These are phyloP conservation scores for Xylaria digitata DNA, from an alignment of 2,329 filamentous ascomycete species.

Conservation along the genomic window DNA sequence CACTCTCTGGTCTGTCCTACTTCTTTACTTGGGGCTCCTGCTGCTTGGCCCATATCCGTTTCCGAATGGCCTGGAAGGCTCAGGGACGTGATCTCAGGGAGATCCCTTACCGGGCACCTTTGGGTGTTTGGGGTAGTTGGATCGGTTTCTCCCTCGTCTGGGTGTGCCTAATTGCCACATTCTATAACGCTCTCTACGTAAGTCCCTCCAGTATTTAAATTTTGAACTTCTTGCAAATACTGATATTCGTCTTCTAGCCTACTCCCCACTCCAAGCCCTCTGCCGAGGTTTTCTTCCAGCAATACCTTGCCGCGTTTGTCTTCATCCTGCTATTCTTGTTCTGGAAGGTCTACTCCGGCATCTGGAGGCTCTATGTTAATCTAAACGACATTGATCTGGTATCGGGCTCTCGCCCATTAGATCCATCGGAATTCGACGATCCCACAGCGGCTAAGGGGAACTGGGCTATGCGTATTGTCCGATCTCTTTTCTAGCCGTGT, in stretches of 20 bases:
- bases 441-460: slow-evolving; percentile 38
- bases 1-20: slow-evolving; percentile 77
- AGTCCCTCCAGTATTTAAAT: slow-evolving; percentile 39
- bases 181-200: slow-evolving; percentile 73
- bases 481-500: slow-evolving; percentile 33
- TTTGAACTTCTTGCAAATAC: neutral
- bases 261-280: slow-evolving; percentile 49
- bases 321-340: slow-evolving; percentile 68
- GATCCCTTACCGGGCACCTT: slow-evolving; percentile 59
- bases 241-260: slow-evolving; percentile 48
- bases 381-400: slow-evolving; percentile 71
- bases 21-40: slow-evolving; percentile 82
- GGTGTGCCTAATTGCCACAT: slow-evolving; percentile 76
- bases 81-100: slow-evolving; percentile 65
- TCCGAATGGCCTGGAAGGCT: slow-evolving; percentile 69
- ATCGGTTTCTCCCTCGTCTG: slow-evolving; percentile 74
- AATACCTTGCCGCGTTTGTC: slow-evolving; percentile 68
- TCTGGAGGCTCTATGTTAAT: slow-evolving; percentile 68
- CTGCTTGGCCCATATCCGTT: slow-evolving; percentile 73
- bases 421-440: slow-evolving; percentile 58
- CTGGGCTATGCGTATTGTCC: slow-evolving; percentile 34
- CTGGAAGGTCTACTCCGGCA: slow-evolving; percentile 70
- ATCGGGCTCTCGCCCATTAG: slow-evolving; percentile 65
- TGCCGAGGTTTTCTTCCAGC: slow-evolving; percentile 67
- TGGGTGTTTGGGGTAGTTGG: slow-evolving; percentile 75